Percentiles rank a stretch among this genome's conserved stretches.
Evolutionary conservation across 352 stramenopile species (phyloP).

Genomic region (Globisporangium ultimum): DNA sequence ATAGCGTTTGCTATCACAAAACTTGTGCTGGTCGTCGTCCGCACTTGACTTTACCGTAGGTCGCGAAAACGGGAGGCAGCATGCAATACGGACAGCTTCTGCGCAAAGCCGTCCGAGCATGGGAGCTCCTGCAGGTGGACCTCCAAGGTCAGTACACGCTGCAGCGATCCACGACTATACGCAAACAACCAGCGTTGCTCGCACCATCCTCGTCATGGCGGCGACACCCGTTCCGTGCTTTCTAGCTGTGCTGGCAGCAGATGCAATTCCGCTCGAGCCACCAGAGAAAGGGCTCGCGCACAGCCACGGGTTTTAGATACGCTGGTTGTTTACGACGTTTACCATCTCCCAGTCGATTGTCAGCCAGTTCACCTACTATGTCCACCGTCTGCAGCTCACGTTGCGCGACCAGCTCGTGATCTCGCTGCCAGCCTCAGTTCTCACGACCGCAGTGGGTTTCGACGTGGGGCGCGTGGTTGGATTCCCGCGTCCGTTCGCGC

Average conservation of each 20-base stretch:
- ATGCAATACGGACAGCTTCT: no score
- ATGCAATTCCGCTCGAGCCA: not conserved
- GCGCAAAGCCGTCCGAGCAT: not conserved
- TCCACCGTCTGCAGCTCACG: not conserved
- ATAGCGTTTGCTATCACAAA: no score
- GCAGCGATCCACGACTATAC: slow-evolving; percentile 3
- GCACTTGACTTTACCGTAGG: no score
- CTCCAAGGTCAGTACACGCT: slow-evolving; percentile 36
- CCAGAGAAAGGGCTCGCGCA: not conserved
- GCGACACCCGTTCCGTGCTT: slow-evolving; percentile 7
- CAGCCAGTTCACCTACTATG: not conserved
- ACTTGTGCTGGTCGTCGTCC: no score
- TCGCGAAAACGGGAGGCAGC: no score
- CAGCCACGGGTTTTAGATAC: not conserved
- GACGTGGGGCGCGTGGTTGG: slow-evolving; percentile 7
- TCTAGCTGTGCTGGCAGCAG: not conserved
- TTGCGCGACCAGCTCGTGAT: not conserved
- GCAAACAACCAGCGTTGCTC: not conserved
- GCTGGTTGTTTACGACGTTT: not conserved
- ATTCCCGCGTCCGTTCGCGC: slow-evolving; percentile 29
- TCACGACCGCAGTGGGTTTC: not conserved
- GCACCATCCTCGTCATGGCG: not conserved
- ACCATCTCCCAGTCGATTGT: not conserved
- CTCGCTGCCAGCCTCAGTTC: not conserved
- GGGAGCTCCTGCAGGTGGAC: slow-evolving; percentile 23